Percentiles rank a stretch among this genome's conserved stretches.
phyloP scores from a whole-genome alignment of 164 flowering plant genomes.

The Buxus sempervirens region DNA sequence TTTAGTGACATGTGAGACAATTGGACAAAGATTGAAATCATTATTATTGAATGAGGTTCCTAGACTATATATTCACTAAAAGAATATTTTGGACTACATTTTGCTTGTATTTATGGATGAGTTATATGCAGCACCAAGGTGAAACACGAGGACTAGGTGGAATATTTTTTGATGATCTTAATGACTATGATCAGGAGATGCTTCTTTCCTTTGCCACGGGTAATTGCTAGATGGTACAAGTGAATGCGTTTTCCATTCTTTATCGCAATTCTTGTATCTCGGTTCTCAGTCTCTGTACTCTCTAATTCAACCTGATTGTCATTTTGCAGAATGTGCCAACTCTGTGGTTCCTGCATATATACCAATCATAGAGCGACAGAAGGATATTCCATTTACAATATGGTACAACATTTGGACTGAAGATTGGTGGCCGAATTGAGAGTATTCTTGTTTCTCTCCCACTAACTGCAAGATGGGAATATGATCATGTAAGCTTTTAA shows the following conservation, averaged over 20 bases:
- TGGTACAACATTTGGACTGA: slow-evolving; percentile 97
- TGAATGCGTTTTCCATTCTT: not conserved
- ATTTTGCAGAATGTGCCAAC: slow-evolving; percentile 80
- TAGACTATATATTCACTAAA: no score
- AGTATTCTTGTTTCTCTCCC: slow-evolving; percentile 98
- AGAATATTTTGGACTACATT: slow-evolving; percentile 2
- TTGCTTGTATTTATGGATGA: slow-evolving; percentile 10
- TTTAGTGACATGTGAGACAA: no score
- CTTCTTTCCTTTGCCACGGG: slow-evolving; percentile 93
- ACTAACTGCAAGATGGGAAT: slow-evolving; percentile 91
- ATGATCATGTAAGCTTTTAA: slow-evolving; percentile 71
- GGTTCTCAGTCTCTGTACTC: not conserved
- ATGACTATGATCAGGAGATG: slow-evolving; percentile 94
- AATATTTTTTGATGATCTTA: slow-evolving; percentile 95
- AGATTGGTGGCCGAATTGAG: slow-evolving; percentile 97
- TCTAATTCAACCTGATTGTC: slow-evolving; percentile 2
- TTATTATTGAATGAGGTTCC: not conserved
- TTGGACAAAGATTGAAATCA: not conserved
- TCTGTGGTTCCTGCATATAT: slow-evolving; percentile 90
- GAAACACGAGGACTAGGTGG: slow-evolving; percentile 98
- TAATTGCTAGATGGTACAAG: slow-evolving; percentile 23
- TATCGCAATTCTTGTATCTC: not conserved
- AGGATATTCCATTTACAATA: slow-evolving; percentile 78
- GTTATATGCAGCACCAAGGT: slow-evolving; percentile 70
- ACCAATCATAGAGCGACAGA: slow-evolving; percentile 75